Conservation (phyloP, 352 stramenopile genomes). For the Chrysophaeum taylorii region DNA sequence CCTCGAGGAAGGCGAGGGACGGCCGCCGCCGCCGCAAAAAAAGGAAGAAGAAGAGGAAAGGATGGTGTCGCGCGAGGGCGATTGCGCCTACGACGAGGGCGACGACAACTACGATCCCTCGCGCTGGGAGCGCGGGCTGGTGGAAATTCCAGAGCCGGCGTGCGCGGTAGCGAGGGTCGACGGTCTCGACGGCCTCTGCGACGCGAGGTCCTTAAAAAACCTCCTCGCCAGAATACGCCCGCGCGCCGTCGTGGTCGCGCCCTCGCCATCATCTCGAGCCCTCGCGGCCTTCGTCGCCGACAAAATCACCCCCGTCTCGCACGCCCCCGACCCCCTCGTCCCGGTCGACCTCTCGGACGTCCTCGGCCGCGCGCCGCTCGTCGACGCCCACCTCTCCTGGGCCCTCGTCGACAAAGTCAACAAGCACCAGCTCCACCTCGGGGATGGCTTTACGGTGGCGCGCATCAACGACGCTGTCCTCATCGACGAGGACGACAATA, state of each 20-base stretch:
- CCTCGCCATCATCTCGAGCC: too few species aligned
- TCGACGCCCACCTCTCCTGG: neutral
- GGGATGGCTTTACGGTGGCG: neutral
- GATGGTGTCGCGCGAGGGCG: neutral
- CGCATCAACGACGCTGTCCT: neutral
- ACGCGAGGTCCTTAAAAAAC: neutral
- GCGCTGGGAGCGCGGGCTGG: neutral
- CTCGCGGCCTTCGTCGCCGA: too few species aligned
- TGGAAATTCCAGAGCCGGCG: neutral
- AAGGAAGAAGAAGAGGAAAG: neutral
- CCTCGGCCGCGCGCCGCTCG: conserved; percentile 10
- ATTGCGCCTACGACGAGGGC: neutral
- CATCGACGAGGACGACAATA: neutral
- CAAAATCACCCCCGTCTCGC: too few species aligned
- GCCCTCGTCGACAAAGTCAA: neutral
- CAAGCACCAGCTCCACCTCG: neutral
- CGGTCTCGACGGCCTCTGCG: conserved; percentile 7
- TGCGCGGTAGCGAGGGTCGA: neutral
- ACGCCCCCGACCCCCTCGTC: neutral
- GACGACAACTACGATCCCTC: neutral
- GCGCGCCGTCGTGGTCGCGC: neutral
- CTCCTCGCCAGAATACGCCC: neutral
- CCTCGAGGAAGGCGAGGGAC: neutral
- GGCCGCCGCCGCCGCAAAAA: neutral
- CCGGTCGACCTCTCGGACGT: neutral